These are phyloP conservation scores for Citrullus colocynthis DNA, from an alignment of 306 rosid genomes.

Conservation along the genomic window DNA sequence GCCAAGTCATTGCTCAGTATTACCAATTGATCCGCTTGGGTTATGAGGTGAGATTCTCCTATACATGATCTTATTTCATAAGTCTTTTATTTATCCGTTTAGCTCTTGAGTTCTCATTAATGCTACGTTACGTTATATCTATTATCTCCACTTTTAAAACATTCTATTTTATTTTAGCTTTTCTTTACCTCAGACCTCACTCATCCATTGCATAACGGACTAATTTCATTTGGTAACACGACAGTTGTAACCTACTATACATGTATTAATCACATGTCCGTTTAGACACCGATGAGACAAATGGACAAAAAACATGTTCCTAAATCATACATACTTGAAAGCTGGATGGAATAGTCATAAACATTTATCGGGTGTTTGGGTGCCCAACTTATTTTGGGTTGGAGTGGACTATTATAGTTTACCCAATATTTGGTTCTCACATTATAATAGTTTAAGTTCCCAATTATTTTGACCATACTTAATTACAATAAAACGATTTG, in stretches of 20 bases:
- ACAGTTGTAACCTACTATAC: background rate
- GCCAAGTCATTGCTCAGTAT: slow-evolving; percentile 92
- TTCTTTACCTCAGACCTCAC: background rate
- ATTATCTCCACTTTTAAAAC: too few species aligned
- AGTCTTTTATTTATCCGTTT: background rate
- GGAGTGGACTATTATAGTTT: too few species aligned
- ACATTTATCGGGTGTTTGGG: background rate
- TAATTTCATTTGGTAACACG: background rate
- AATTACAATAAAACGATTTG: too few species aligned
- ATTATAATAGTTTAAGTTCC: too few species aligned
- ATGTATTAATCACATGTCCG: background rate
- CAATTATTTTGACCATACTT: too few species aligned
- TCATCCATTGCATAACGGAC: background rate
- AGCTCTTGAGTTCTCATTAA: background rate
- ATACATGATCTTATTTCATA: background rate
- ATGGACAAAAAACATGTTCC: background rate
- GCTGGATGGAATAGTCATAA: background rate
- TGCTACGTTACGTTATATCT: too few species aligned
- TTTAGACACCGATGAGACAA: background rate
- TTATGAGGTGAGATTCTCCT: slow-evolving; percentile 34
- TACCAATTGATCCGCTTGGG: slow-evolving; percentile 89
- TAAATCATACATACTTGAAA: background rate
- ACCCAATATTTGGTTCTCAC: too few species aligned
- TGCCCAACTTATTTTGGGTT: too few species aligned
- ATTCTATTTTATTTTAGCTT: background rate